Evolutionary conservation across 768 basidiomycete genomes (phyloP), one percentile per base, ranked within the genome.

Genomic region (Vishniacozyma victoriae): DNA sequence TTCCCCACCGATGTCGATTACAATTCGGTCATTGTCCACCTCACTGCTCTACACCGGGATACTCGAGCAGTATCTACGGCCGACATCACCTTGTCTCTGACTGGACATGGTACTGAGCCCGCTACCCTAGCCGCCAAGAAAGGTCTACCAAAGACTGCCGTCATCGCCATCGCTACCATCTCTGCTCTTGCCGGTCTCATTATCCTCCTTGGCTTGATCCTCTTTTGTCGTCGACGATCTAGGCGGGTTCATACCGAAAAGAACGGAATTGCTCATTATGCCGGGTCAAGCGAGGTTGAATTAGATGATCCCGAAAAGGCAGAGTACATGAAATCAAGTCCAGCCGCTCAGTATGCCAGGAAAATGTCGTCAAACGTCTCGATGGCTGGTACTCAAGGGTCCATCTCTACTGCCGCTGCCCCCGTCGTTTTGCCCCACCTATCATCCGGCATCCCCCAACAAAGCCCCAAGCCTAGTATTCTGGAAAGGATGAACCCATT

Each of bases 1-100:
- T 69, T 86, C 26, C 83, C 85, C 4, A 22, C 26, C 11, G 46
- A 56, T 33, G 44, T 58, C 12, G 49, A 48, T 14, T 64, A 68
- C 40, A 48, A 62, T 19, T 38, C 46, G 12, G 54, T 67, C 19
- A 22, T 23, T 0, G 37, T 54, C 35, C 20, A 48, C 9, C 44
- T 62, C 5, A 27, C 31, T 3, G 60, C 50, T 5, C 35, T 38
- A 19, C 55, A 65, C 46, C 14, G 35, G 11, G 29, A 41, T 14
- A 62, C 60, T 42, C 39, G 59, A 48, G 60, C 60, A 4, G 44
- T 22, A n/a, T 65, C 60, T 11, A 37, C 36, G 36, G 35, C 56
- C 14, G 37, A 23, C 9, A 40, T 61, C 22, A 43, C 36, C 3
- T 25, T 65, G 11, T 36, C 48, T 3, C 29, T 65, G 3, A 25